Base-by-base conservation (phyloP, 2,329 filamentous ascomycete genomes). In the Fusarium devonianum region DNA sequence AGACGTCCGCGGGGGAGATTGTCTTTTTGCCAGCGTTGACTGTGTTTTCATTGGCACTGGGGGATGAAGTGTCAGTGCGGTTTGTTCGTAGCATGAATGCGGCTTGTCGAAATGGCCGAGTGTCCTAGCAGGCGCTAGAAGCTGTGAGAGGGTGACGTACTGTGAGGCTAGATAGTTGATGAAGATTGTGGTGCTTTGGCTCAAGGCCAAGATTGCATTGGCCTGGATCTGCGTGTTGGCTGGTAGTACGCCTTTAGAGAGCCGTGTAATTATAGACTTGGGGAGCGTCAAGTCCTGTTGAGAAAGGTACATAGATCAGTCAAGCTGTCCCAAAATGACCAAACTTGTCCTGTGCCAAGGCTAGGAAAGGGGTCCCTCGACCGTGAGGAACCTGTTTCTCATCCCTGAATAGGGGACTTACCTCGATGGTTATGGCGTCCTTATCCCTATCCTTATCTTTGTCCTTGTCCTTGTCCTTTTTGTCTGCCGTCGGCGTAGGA, bases 151-250 rank as follows among this genome's bases (percentile, higher is more conserved):
- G 32, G 14, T 19, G 6, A 78, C 87, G 44, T 80, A 93, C 89
- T 86, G 82, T 53, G 84, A 81, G 33, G 88, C 86, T 22, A 94
- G 76, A 69, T 92, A 90, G 73, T 84, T 93, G 62, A 94, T 87
- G 66, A 94, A 94, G 1, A 94, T 86, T 1, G 88, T 92, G 7
- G 90, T 87, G 71, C 88, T 89, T 73, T 92, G 92, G 60, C 84
- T 88, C 75, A 94, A 81, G 8, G 89, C 90, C 40, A 90, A 73
- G 44, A 92, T 82, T 30, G 90, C 90, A 74, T 92, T 91, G 66
- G 86, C 89, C 69, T 93, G 89, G 37, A 93, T 89, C 71, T 91
- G 88, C 5, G 89, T 92, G 68, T 92, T 92, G 5, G 88, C 80
- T 1, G 90, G 89, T 5, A 94, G 76, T 5, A 90, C 88, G 29